phyloP scores from a whole-genome alignment of 345 rosid species.

The Sisymbrium irio region DNA sequence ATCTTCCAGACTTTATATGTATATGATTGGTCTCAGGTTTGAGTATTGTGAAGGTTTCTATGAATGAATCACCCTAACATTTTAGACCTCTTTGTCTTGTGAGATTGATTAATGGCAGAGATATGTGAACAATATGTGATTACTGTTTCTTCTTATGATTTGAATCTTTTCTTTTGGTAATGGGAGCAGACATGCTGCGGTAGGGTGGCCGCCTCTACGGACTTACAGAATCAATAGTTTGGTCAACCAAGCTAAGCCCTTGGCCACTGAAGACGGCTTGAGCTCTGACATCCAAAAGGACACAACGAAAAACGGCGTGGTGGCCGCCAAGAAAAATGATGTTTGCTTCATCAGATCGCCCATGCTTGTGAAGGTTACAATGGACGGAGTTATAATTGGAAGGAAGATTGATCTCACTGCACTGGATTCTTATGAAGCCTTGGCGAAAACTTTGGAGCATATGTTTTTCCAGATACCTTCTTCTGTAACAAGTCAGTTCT shows the following conservation, averaged over 20 bases:
- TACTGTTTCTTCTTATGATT: neutral
- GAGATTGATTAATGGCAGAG: too few relatives aligned
- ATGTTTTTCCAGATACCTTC: slow-evolving; percentile 58
- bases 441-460: slow-evolving; percentile 60
- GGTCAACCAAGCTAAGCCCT: slow-evolving; percentile 63
- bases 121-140: too few relatives aligned
- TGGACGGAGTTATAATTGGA: slow-evolving; percentile 91
- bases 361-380: slow-evolving; percentile 78
- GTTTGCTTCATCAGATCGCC: slow-evolving; percentile 28
- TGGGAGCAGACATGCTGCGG: slow-evolving; percentile 57
- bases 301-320: slow-evolving; percentile 24
- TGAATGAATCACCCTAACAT: neutral
- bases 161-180: neutral
- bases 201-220: slow-evolving; percentile 96
- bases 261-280: slow-evolving; percentile 42
- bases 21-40: neutral
- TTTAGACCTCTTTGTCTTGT: too few relatives aligned
- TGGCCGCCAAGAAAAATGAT: slow-evolving; percentile 25
- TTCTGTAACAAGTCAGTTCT: slow-evolving; percentile 24
- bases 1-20: neutral
- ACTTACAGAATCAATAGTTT: slow-evolving; percentile 77
- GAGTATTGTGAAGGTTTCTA: neutral
- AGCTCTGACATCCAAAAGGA: slow-evolving; percentile 34
- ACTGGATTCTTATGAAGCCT: slow-evolving; percentile 62
- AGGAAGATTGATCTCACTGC: slow-evolving; percentile 80